Evolutionary conservation across 345 rosid species (phyloP).

Genomic region (Camelina laxa): DNA sequence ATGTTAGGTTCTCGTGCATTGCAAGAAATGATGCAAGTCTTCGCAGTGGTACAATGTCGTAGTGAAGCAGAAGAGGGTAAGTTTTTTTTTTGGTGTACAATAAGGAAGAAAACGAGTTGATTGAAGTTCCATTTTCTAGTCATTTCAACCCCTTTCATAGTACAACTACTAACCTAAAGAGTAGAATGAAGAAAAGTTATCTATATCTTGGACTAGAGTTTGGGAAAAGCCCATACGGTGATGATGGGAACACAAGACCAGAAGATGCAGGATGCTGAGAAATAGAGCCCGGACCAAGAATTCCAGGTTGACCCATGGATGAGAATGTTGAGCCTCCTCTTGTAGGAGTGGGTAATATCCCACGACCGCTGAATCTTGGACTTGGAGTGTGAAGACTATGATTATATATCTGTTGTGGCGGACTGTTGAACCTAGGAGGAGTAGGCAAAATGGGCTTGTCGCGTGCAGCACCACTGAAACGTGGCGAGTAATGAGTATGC

Average conservation of each 20-base stretch:
- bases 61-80: neutral
- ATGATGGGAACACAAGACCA: slow-evolving; percentile 58
- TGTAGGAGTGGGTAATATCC: slow-evolving; percentile 68
- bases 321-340: slow-evolving; percentile 55
- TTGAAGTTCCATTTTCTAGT: slow-evolving; percentile 12
- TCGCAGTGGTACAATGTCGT: no score
- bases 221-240: slow-evolving; percentile 64
- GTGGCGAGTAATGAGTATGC: slow-evolving; percentile 48
- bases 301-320: slow-evolving; percentile 62
- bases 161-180: slow-evolving; percentile 25
- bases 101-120: neutral
- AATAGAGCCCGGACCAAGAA: slow-evolving; percentile 77
- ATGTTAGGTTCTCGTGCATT: slow-evolving; percentile 13
- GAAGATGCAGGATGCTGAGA: slow-evolving; percentile 71
- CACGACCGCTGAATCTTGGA: slow-evolving; percentile 51
- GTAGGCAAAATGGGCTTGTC: slow-evolving; percentile 47
- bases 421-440: slow-evolving; percentile 53
- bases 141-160: neutral
- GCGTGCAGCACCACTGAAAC: slow-evolving; percentile 53
- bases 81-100: slow-evolving; percentile 12
- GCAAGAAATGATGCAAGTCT: slow-evolving; percentile 1
- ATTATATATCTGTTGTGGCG: slow-evolving; percentile 38
- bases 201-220: slow-evolving; percentile 72
- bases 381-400: slow-evolving; percentile 51
- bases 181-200: slow-evolving; percentile 35